Evolutionary conservation across 2,329 filamentous ascomycete species (phyloP), one percentile per base, ranked within the genome.

Genomic region (Scedosporium aurantiacum): DNA sequence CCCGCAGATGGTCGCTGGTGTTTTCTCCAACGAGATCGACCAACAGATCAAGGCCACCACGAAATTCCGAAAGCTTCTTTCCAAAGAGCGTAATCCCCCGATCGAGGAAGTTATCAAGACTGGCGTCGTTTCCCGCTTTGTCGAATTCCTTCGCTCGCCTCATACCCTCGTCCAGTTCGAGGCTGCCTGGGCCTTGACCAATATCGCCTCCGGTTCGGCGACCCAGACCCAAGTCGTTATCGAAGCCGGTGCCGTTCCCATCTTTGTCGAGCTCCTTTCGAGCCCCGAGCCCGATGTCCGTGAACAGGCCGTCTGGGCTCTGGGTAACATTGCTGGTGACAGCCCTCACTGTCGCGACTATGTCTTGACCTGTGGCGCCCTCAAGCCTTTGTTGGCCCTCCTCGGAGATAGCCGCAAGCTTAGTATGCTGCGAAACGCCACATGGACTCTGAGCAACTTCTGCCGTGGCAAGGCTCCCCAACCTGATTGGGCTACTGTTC

Each of bases 81-180:
- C 91, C 67, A 99, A 99, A 80, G 94, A 99, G 81, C 90, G 94
- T 72, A 99, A 99, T 80, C 94, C 94, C 56, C 94, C 94, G 55
- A 99, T 99, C 73, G 94, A 99, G 80, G 91, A 95, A 73, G 94
- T 99, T 68, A 99, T 99, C 77, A 96, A 97, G 83, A 97, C 94
- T 63, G 94, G 94, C 71, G 94, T 99, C 66, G 94, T 99, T 67
- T 88, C 86, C 80, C 89, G 94, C 72, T 99, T 99, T 72, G 94
- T 99, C 76, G 91, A 97, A 76, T 99, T 99, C 78, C 87, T 99
- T 64, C 90, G 91, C 73, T 99, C 94, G 61, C 94, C 94, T 66
- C 94, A 99, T 77, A 97, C 94, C 40, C 84, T 99, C 57, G 94
- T 99, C 62, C 94, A 99, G 77, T 99, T 99, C 73, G 94, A 99